Evolutionary conservation across 2,329 filamentous ascomycete genomes (phyloP), one percentile per base, ranked within the genome.

Genomic region (Cercospora sojina): DNA sequence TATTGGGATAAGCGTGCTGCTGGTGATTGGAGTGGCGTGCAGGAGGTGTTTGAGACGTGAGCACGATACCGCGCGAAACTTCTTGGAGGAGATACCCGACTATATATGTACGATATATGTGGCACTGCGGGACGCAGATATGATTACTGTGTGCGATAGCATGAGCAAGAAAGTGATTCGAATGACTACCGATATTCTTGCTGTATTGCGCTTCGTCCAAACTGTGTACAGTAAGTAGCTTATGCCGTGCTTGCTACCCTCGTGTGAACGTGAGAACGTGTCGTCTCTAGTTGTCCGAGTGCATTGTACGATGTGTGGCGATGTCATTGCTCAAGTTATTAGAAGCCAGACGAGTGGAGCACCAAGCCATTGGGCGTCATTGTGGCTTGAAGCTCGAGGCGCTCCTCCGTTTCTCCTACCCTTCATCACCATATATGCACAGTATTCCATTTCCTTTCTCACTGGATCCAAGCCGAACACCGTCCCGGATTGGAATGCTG

Each of bases 1-100:
- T 99, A 99, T 80, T 99, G 95, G 95, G 93, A 97, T 76, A 90
- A 92, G 79, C 86, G 94, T 67, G 85, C 83, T 2, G 86, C 82
- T 70, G 89, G 89, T 1, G 82, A 82, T 64, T 97, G 91, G 92
- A 79, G 79, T 8, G 83, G 82, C 6, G 82, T 88, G 47, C 78
- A 82, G 65, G 80, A 84, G 63, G 83, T 89, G 57, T 86, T 89
- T 75, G 76, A 79, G 70, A 63, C 71, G 23, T 77, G 68, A 74
- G 51, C 47, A 32, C 29, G 25, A 18, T 7, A 25, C 20, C n/a
- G 31, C 16, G 35, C 35, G 13, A 2, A 10, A 27, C 29, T 62
- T 63, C 47, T 63, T 57, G 60, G 51, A 63, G 32, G 60, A 63
- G 60, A 63, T 63, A 29, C 16, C 49, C 60, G 9, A 63, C 13